phyloP scores from a whole-genome alignment of 2,329 filamentous ascomycete species.

The Nemania serpens region DNA sequence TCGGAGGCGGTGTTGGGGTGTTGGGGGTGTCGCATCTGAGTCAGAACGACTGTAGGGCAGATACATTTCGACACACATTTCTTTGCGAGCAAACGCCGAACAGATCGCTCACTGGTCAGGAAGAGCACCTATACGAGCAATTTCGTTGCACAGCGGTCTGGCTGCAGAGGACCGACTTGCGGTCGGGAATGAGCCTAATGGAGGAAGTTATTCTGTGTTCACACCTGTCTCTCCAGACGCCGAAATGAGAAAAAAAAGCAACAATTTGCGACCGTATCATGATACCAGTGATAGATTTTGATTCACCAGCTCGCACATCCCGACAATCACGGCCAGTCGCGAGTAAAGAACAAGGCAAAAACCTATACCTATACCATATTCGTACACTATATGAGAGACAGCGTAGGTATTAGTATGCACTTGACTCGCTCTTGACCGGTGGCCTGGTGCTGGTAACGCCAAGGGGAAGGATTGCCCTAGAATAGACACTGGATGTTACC shows the following conservation, averaged over 20 bases:
- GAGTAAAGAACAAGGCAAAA: neutral
- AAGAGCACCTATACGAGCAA: conserved; percentile 34
- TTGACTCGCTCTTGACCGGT: conserved; percentile 14
- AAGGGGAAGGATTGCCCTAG: conserved; percentile 22
- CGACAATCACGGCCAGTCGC: neutral
- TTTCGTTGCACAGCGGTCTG: conserved; percentile 33
- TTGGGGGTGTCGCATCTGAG: conserved; percentile 36
- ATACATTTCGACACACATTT: conserved; percentile 20
- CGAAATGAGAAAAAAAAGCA: conserved; percentile 13
- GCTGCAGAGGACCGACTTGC: conserved; percentile 33
- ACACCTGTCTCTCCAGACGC: conserved; percentile 15
- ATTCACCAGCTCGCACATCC: neutral
- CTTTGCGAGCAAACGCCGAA: conserved; percentile 35
- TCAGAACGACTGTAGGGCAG: conserved; percentile 33
- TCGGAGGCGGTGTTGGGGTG: conserved; percentile 28
- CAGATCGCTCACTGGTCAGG: conserved; percentile 22
- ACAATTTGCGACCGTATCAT: conserved; percentile 15
- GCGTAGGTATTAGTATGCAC: neutral
- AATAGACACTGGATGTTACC: conserved; percentile 14
- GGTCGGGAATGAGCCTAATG: conserved; percentile 33
- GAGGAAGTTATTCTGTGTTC: neutral
- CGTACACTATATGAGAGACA: no score
- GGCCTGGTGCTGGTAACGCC: conserved; percentile 24
- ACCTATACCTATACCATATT: neutral
- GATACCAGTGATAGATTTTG: neutral